Base-by-base conservation (phyloP, 192 early-diverging fungal genomes). In the Funneliformis mosseae region DNA sequence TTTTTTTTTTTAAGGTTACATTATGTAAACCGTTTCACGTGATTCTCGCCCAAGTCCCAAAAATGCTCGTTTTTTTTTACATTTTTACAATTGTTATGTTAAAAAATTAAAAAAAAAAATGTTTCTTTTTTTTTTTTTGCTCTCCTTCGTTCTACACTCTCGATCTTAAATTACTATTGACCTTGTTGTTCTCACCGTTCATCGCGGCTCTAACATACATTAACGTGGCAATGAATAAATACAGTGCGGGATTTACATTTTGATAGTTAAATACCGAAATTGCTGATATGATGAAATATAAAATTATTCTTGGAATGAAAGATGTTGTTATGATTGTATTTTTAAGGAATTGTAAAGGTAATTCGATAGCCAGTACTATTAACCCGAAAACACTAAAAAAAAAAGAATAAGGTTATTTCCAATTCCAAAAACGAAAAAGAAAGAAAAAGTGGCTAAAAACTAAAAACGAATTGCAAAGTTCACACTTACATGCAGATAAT, bases 191-290 rank as follows among this genome's bases (percentile, higher is more conserved):
- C 55, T 79, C 77, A 38, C 77, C 77, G 28, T 68, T 68, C 4
- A 50, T 5, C 5, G 38, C 7, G 18, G 77, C 77, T 3, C 0
- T 21, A 21, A 46, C 33, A 48, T 79, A 79, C 78, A 79, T 79
- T 7, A 71, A 14, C 23, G 33, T 14, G 2, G 68, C 28, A 6
- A 79, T 79, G 3, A 42, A 23, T 38, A 79, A 50, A 62, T 79
- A 79, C 23, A 79, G 38, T 27, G 12, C 78, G 0, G 78, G 78
- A 60, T 79, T 79, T 7, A 79, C 78, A 41, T 79, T 79, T 79
- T 79, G 78, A 60, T 79, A 79, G 43, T 79, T 61, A 23, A 79
- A 42, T n/a, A 79, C 39, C 5, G 78, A 79, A 12, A 79, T 3
- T 5, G 16, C 46, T n/a, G 41, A 7, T 18, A 72, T 41, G 6